phyloP scores from a whole-genome alignment of 345 rosid species.

The Salix purpurea region DNA sequence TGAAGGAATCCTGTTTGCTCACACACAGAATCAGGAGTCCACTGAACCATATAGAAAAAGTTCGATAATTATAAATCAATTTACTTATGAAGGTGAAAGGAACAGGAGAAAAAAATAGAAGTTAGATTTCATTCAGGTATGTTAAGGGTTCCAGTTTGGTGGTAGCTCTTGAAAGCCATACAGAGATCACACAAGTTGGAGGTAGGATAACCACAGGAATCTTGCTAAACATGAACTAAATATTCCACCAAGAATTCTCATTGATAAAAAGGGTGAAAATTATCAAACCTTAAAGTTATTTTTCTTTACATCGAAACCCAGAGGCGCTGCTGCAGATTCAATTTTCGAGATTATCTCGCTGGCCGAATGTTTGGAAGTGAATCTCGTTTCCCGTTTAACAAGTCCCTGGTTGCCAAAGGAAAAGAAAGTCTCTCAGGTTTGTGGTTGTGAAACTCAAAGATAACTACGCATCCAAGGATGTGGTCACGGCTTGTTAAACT shows the following conservation, averaged over 20 bases:
- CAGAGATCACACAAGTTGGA: background rate
- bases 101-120: background rate
- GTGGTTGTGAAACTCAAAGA: slow-evolving; percentile 2
- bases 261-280: background rate
- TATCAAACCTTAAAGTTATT: slow-evolving; percentile 73
- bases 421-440: slow-evolving; percentile 12
- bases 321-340: slow-evolving; percentile 73
- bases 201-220: background rate
- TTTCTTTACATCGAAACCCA: slow-evolving; percentile 96
- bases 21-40: background rate
- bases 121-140: background rate
- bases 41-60: background rate
- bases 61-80: background rate
- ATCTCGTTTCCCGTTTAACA: slow-evolving; percentile 86
- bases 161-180: background rate
- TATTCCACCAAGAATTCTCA: background rate
- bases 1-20: background rate
- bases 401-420: slow-evolving; percentile 56
- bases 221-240: background rate
- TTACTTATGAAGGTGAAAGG: background rate
- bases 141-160: background rate
- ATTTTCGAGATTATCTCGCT: slow-evolving; percentile 86
- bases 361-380: slow-evolving; percentile 81
- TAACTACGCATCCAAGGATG: background rate
- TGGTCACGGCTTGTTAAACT: background rate